Conservation (phyloP, 768 basidiomycete genomes). For the Lenzites betulinus region DNA sequence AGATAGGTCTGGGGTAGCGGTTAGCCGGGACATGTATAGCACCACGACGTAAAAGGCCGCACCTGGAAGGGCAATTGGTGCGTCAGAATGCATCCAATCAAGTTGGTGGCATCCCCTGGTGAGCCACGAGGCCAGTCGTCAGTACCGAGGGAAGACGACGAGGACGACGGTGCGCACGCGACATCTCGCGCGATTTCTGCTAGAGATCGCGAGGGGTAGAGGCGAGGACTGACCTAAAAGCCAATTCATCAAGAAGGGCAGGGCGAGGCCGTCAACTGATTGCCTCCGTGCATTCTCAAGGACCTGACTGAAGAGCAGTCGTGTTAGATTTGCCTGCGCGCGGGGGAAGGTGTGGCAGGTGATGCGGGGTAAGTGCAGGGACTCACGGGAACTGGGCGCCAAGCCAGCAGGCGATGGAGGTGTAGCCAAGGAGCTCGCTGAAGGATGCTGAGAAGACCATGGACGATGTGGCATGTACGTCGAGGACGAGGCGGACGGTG, state of each 20-base stretch:
- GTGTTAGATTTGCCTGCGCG: background rate
- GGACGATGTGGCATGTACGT: slow-evolving; percentile 21
- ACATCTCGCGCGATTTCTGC: slow-evolving; percentile 20
- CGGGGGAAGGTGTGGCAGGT: background rate
- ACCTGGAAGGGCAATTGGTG: slow-evolving; percentile 96
- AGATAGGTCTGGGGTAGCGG: slow-evolving; percentile 69
- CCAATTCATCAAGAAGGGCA: slow-evolving; percentile 95
- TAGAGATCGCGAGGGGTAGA: slow-evolving; percentile 10
- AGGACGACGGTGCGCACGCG: slow-evolving; percentile 11
- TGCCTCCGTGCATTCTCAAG: slow-evolving; percentile 72
- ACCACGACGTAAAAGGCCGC: slow-evolving; percentile 26
- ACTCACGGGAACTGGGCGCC: slow-evolving; percentile 89
- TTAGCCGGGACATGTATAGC: background rate
- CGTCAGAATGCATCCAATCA: slow-evolving; percentile 89
- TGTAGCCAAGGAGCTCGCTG: slow-evolving; percentile 70
- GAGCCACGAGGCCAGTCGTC: background rate
- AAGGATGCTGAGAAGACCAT: slow-evolving; percentile 33
- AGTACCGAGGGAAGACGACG: background rate
- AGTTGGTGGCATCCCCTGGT: slow-evolving; percentile 88
- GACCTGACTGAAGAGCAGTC: slow-evolving; percentile 61
- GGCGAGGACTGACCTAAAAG: slow-evolving; percentile 62
- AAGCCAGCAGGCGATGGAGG: slow-evolving; percentile 79
- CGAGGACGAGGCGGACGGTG: slow-evolving; percentile 8
- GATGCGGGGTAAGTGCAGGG: slow-evolving; percentile 17
- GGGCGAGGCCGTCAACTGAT: slow-evolving; percentile 87